Evolutionary conservation across 176 grass and related monocot species (phyloP).

Genomic region (Tuctoria greenei): DNA sequence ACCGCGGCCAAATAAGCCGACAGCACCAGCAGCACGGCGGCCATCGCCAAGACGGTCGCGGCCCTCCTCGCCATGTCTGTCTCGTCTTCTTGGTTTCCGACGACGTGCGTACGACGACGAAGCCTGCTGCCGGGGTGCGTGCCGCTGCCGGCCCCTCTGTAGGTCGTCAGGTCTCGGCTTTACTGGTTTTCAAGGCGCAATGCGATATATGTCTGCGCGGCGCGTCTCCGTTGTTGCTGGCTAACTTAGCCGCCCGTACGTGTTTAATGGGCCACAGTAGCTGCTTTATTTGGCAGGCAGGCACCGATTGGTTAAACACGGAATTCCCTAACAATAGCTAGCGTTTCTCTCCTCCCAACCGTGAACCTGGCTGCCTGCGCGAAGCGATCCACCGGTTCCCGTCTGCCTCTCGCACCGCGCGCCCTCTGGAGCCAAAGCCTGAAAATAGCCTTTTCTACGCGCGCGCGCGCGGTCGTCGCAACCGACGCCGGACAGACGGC

Average conservation of each 20-base stretch:
- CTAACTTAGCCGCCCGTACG: background rate
- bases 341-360: too few relatives aligned
- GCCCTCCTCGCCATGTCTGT: conserved; percentile 1
- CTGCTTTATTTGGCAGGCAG: conserved; percentile 9
- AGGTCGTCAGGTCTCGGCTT: background rate
- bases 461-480: background rate
- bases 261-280: conserved; percentile 1
- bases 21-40: background rate
- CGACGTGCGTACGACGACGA: background rate
- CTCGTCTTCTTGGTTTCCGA: background rate
- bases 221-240: background rate
- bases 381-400: background rate
- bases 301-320: conserved; percentile 33
- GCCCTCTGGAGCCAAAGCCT: background rate
- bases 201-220: background rate
- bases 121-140: background rate
- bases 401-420: background rate
- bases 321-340: conserved; percentile 34
- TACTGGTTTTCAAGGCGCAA: conserved; percentile 1
- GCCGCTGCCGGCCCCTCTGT: background rate
- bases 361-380: too few relatives aligned
- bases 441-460: background rate
- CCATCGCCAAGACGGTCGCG: background rate
- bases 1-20: background rate
- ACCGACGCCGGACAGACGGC: background rate